Evolutionary conservation across 2,329 filamentous ascomycete genomes (phyloP).

Genomic region (Myriosclerotinia scirpicola): DNA sequence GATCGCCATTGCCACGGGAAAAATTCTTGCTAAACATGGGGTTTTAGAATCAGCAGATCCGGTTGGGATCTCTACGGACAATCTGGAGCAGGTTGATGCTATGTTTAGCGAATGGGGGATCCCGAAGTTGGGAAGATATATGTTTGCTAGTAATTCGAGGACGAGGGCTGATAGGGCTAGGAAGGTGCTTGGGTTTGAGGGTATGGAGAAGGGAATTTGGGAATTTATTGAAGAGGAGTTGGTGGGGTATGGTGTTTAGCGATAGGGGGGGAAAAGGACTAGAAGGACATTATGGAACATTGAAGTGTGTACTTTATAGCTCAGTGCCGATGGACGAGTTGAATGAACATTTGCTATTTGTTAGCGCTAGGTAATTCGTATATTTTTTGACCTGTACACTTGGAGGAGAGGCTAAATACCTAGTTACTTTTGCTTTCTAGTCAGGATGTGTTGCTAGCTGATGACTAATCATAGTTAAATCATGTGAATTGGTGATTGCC

Average conservation of each 20-base stretch:
- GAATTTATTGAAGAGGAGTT: background rate
- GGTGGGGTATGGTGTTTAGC: background rate
- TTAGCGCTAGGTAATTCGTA: background rate
- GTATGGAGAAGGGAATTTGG: background rate
- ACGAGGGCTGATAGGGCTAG: background rate
- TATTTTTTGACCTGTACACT: no score
- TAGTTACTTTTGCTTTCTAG: no score
- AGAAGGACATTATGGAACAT: background rate
- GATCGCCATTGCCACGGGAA: background rate
- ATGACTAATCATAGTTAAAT: background rate
- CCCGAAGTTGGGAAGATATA: background rate
- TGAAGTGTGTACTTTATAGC: background rate
- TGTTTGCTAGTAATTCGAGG: background rate
- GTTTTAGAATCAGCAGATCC: background rate
- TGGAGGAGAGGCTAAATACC: no score
- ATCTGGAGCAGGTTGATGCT: background rate
- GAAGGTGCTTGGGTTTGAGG: background rate
- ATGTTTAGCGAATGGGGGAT: background rate
- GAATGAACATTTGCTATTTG: background rate
- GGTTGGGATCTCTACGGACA: background rate
- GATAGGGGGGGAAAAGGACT: background rate
- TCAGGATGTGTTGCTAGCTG: background rate
- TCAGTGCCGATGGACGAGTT: background rate
- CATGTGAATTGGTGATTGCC: constrained; percentile 22
- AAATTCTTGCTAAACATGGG: background rate